Base-by-base conservation (phyloP, 352 stramenopile species). In the Pelagophyceae sp. region DNA sequence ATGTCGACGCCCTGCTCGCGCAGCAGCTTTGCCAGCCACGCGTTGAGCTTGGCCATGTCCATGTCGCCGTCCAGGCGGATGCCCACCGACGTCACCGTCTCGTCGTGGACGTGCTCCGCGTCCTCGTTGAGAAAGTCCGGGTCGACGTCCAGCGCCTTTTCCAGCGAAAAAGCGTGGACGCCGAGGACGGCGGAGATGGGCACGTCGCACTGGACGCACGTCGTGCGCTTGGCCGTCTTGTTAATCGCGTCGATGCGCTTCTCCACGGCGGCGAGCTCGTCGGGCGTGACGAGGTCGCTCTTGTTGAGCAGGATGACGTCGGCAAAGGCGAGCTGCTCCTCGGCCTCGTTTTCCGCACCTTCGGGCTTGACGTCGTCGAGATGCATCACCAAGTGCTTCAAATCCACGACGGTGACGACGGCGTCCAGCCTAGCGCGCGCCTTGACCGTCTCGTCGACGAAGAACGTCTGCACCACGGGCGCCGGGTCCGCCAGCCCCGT, bases 401-500 rank as follows among this genome's bases (percentile, higher is more conserved):
- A 86, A 77, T 98, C 93, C 32, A 97, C 93, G 33, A 74, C 82
- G 64, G 93, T 97, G 38, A 98, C 85, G 58, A 98, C 94, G 71
- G 89, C 90, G 76, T 98, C 92, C 37, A 96, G 77, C 25, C 82
- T 84, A 38, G 92, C 87, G 37, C 85, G 77, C 1, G 85, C 85
- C 76, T 92, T 85, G 0, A 95, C 83, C 77, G 93, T 89, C 5
- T 85, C 84, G 69, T 96, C 91, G 54, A 95, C 87, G 84, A 91
- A 95, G 71, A 97, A 95, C 63, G 90, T 90, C 38, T 90, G 90
- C 31, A 91, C 92, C 20, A 97, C 86, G 77, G 94, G 94, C 50
- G 90, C 93, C 0, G 93, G 93, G 78, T 97, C 92, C 1, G 93
- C 93, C 85, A 97, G 85, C 3, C 91, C 93, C 6, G 91, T 97